phyloP scores from a whole-genome alignment of 441 rosid species.

The Theobroma grandiflorum region DNA sequence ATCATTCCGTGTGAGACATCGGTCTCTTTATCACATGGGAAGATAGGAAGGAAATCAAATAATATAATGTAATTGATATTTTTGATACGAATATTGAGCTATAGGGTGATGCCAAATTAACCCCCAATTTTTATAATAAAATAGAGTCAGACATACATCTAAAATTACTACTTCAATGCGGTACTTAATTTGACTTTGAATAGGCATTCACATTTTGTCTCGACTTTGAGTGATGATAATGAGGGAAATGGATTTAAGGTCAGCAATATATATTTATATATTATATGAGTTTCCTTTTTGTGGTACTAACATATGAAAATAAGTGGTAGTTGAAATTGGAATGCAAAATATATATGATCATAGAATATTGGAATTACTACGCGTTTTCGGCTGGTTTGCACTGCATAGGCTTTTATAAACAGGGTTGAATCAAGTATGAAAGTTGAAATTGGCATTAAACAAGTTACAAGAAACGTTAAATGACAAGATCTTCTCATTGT shows the following conservation, averaged over 20 bases:
- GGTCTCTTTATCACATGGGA: neutral
- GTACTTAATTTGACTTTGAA: neutral
- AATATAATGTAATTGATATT: neutral
- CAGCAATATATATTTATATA: too few relatives aligned
- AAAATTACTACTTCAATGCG: neutral
- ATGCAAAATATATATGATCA: too few relatives aligned
- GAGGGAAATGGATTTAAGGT: too few relatives aligned
- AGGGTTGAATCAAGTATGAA: neutral
- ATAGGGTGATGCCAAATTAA: neutral
- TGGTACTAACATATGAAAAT: too few relatives aligned
- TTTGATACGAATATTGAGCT: too few relatives aligned
- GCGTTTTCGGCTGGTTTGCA: neutral
- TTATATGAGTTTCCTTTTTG: too few relatives aligned
- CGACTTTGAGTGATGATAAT: neutral
- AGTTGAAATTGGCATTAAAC: neutral
- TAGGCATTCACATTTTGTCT: neutral
- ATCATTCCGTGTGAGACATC: conserved; percentile 4
- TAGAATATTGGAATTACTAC: too few relatives aligned
- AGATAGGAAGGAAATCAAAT: neutral
- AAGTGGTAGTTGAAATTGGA: too few relatives aligned
- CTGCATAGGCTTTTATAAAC: neutral
- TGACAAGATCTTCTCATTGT: neutral
- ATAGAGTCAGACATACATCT: neutral
- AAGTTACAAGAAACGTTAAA: too few relatives aligned
- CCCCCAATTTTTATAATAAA: neutral